phyloP scores from a whole-genome alignment of 139 green algal genomes.

The Chlorella sp. region DNA sequence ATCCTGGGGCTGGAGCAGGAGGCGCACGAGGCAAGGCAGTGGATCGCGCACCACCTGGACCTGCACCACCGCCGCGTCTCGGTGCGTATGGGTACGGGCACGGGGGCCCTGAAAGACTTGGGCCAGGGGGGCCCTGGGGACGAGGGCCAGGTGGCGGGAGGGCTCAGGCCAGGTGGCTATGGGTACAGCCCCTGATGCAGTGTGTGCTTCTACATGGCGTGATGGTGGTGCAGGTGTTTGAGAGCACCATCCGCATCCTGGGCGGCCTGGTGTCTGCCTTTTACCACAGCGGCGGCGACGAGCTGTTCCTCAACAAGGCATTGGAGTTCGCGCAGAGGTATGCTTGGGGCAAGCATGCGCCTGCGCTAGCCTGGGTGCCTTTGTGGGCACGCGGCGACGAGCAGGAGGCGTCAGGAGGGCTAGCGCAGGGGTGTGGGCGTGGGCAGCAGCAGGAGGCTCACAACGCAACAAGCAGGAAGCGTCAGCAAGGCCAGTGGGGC shows the following conservation, averaged over 20 bases:
- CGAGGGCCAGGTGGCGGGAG: no score
- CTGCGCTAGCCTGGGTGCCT: no score
- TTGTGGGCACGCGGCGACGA: no score
- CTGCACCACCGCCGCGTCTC: slow-evolving; percentile 9
- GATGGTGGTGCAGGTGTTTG: slow-evolving; percentile 77
- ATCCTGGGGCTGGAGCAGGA: slow-evolving; percentile 53
- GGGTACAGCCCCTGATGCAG: no score
- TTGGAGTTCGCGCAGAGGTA: slow-evolving; percentile 38
- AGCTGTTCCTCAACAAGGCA: slow-evolving; percentile 36
- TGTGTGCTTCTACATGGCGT: no score
- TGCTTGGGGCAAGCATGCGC: no score
- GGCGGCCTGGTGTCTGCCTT: slow-evolving; percentile 80
- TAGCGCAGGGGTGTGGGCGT: neutral
- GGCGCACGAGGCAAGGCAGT: slow-evolving; percentile 41
- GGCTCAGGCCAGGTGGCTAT: no score
- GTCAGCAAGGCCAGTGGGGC: no score
- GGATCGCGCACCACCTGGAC: slow-evolving; percentile 51
- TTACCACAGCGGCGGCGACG: slow-evolving; percentile 52
- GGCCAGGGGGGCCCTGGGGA: no score
- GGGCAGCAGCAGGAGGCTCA: neutral
- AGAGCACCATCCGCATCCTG: slow-evolving; percentile 90
- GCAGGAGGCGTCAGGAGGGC: neutral
- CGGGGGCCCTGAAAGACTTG: no score
- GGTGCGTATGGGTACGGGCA: neutral
- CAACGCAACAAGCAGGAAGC: no score